Evolutionary conservation across 148 eudicot species (phyloP).

Genomic region (Amaranthus cruentus): DNA sequence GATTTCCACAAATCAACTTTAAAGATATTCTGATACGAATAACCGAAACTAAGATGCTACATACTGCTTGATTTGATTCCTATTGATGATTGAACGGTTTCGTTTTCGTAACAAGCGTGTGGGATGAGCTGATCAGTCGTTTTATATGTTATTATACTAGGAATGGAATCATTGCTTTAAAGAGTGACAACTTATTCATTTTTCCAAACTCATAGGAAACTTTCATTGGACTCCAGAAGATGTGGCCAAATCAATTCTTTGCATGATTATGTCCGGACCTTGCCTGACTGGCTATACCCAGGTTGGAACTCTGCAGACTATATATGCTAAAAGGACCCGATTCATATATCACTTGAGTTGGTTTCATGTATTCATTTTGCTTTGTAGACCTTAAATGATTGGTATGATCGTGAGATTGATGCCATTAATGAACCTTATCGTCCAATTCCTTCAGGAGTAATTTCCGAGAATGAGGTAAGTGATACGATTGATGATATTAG

Average conservation of each 20-base stretch:
- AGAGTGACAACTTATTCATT: neutral
- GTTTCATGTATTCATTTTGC: constrained; percentile 12
- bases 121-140: neutral
- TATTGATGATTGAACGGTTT: neutral
- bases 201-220: constrained; percentile 50
- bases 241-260: constrained; percentile 82
- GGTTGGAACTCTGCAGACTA: constrained; percentile 32
- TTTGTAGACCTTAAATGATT: constrained; percentile 89
- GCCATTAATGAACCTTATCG: constrained; percentile 98
- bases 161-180: neutral
- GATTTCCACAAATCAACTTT: neutral
- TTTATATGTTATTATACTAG: neutral
- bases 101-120: neutral
- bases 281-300: constrained; percentile 93
- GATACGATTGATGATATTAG: neutral
- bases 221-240: constrained; percentile 88
- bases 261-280: constrained; percentile 97
- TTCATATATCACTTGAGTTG: constrained; percentile 14
- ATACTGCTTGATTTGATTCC: neutral
- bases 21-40: neutral
- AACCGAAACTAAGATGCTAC: neutral
- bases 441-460: constrained; percentile 94
- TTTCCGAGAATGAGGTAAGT: constrained; percentile 77
- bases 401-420: constrained; percentile 97
- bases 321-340: constrained; percentile 7